These are phyloP conservation scores for Hericium coralloides DNA, from an alignment of 768 basidiomycete genomes.

Conservation along the genomic window DNA sequence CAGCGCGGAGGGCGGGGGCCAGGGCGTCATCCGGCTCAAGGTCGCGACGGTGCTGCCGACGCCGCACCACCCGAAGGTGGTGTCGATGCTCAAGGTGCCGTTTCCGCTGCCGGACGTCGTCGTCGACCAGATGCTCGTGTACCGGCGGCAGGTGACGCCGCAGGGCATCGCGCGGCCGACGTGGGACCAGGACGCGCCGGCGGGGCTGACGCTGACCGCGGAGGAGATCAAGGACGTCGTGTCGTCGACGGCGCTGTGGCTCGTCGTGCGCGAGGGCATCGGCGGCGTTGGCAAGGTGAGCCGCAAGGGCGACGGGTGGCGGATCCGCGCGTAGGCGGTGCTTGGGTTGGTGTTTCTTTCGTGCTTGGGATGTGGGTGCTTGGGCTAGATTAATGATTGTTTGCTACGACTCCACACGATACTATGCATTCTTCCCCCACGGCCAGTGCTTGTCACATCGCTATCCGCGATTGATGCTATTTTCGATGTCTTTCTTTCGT, in stretches of 20 bases:
- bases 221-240: conserved; percentile 94
- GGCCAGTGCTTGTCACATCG: neutral
- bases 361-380: neutral
- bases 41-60: conserved; percentile 85
- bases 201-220: conserved; percentile 61
- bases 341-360: neutral
- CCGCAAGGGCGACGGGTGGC: conserved; percentile 74
- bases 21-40: conserved; percentile 35
- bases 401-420: neutral
- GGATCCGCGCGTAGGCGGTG: conserved; percentile 44
- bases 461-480: neutral
- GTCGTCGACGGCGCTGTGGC: conserved; percentile 81
- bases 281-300: conserved; percentile 78
- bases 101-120: conserved; percentile 81
- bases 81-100: conserved; percentile 85
- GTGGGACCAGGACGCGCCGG: conserved; percentile 8
- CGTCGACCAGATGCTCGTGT: conserved; percentile 48
- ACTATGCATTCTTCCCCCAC: neutral
- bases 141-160: conserved; percentile 37
- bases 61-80: conserved; percentile 93
- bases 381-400: neutral
- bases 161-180: conserved; percentile 23
- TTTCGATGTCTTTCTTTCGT: neutral
- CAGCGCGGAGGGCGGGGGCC: conserved; percentile 8
- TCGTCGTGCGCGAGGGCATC: conserved; percentile 88